Percentiles rank a stretch among this genome's conserved stretches.
These are phyloP conservation scores for Annulohypoxylon stygium DNA, from an alignment of 495 filamentous ascomycete genomes.

Conservation along the genomic window DNA sequence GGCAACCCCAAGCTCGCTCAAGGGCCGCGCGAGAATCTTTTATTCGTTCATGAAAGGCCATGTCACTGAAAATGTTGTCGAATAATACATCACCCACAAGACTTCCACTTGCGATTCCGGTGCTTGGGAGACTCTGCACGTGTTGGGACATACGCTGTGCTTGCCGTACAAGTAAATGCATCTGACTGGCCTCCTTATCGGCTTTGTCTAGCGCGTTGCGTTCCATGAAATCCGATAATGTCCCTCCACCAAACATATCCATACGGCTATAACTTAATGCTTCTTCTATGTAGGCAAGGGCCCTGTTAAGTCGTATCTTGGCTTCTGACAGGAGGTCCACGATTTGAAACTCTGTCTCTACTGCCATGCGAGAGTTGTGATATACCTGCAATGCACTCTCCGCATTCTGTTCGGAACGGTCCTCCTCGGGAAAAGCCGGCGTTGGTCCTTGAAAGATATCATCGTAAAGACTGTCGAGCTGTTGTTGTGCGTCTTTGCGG, in stretches of 20 bases:
- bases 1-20: constrained; percentile 42
- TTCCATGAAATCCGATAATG: constrained; percentile 56
- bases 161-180: constrained; percentile 48
- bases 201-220: constrained; percentile 56
- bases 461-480: constrained; percentile 58
- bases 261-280: constrained; percentile 46
- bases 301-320: constrained; percentile 39
- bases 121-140: constrained; percentile 49
- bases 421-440: constrained; percentile 62
- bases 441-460: constrained; percentile 62
- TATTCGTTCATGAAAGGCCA: constrained; percentile 62
- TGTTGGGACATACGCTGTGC: constrained; percentile 53
- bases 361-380: constrained; percentile 36
- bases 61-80: constrained; percentile 63
- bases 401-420: constrained; percentile 52
- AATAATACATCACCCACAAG: constrained; percentile 61
- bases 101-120: constrained; percentile 54
- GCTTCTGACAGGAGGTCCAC: constrained; percentile 48
- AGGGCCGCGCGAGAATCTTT: constrained; percentile 52
- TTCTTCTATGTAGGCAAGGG: constrained; percentile 51
- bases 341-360: constrained; percentile 48
- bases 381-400: constrained; percentile 39
- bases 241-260: constrained; percentile 54
- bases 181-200: constrained; percentile 44
- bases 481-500: constrained; percentile 53